phyloP scores from a whole-genome alignment of 2,329 filamentous ascomycete species.

The Ophiostoma pallidulum region DNA sequence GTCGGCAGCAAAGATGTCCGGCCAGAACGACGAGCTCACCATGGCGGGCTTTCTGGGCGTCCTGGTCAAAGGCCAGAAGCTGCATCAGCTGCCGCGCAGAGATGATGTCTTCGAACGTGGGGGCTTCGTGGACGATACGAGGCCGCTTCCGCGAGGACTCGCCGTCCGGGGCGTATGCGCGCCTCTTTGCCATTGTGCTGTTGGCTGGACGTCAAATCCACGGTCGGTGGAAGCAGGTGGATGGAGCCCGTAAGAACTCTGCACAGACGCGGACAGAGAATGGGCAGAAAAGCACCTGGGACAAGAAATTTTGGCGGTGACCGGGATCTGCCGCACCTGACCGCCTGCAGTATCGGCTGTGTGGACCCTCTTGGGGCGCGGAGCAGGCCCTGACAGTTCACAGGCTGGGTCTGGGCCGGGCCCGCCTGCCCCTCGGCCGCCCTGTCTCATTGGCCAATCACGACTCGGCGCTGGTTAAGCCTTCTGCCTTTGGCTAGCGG shows the following conservation, averaged over 20 bases:
- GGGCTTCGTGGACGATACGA: conserved; percentile 46
- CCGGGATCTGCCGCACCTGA: conserved; percentile 3
- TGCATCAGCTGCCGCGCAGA: conserved; percentile 58
- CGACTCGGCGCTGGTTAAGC: not conserved
- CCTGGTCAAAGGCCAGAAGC: conserved; percentile 62
- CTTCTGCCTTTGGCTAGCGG: conserved; percentile 3
- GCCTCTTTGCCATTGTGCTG: conserved; percentile 36
- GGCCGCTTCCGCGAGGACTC: conserved; percentile 42
- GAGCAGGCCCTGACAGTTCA: no score
- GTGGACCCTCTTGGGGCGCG: no score
- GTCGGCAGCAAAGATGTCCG: not conserved
- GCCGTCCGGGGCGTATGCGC: conserved; percentile 31
- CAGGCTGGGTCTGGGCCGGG: no score
- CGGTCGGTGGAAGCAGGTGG: not conserved
- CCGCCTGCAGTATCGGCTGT: not conserved
- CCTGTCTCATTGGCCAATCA: conserved; percentile 2
- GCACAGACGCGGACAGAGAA: conserved; percentile 6
- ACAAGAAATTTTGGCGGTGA: conserved; percentile 10
- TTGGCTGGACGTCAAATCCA: not conserved
- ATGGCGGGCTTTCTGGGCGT: conserved; percentile 56
- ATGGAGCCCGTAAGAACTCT: not conserved
- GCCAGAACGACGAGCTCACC: conserved; percentile 31
- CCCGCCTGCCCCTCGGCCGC: no score
- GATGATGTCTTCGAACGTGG: conserved; percentile 51
- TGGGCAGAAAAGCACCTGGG: not conserved